Evolutionary conservation across 1,139 yeast species (phyloP), one percentile per base, ranked within the genome.

Genomic region (Neolecta irregularis): DNA sequence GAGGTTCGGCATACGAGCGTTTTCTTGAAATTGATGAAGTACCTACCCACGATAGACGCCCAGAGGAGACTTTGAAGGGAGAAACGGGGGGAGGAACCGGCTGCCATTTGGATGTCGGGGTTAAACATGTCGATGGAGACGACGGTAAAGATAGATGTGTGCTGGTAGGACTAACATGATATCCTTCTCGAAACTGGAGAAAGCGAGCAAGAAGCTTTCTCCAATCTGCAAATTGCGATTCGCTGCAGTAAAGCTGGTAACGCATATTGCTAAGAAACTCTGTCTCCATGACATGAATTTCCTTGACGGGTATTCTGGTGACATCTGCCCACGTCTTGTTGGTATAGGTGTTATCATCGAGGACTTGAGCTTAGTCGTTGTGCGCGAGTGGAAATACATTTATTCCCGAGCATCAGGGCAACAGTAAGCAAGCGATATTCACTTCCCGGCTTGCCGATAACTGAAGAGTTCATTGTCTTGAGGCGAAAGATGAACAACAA

Each of bases 271-370:
- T 40, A 18, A 58, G 47, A 36, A 58, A 57, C 46, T 57, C 61
- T 22, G 51, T 67, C 58, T 85, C 96, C 56, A 71, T 64, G 24
- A 60, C 56, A 51, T 78, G 77, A 41, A 85, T 64, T 30, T 65
- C 60, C 3, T 51, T 47, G 38, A 77, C 60, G 8, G 68, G 60
- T 45, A 85, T 64, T 26, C 83, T 81, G 8, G 93, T 77, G 29
- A 93, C 93, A 35, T 80, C 88, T 18, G 88, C 69, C 96, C 95
- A 85, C 1, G 93, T 78, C 51, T 72, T 69, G 59, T 83, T 83
- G 43, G 93, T 79, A 52, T 81, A 85, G 24, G 94, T 83, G 54
- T 81, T 80, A 59, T 85, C 96, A 56, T 85, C 95, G 48, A 80
- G 77, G 53, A 80, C 16, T 28, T 20, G 22, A 7, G 11, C 9